Conservation (phyloP, 805 yeast species). For the Saturnispora mendoncae region DNA sequence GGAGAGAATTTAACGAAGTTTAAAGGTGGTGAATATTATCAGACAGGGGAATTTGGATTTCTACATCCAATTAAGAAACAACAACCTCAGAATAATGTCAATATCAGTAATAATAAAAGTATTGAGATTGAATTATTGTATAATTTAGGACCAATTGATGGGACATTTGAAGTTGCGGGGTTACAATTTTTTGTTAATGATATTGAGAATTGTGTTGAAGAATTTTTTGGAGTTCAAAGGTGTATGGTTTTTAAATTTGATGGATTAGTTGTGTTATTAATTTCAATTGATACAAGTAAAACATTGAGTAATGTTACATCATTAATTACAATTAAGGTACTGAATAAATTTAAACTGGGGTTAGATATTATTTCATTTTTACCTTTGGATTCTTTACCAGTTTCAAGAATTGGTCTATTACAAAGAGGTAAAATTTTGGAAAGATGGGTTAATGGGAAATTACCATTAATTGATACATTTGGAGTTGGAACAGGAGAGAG, state of each 20-base stretch:
- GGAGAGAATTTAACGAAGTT: slow-evolving; percentile 32
- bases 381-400: slow-evolving; percentile 51
- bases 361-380: slow-evolving; percentile 81
- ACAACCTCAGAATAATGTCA: too few species aligned
- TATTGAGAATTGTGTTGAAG: slow-evolving; percentile 60
- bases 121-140: slow-evolving; percentile 66
- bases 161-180: slow-evolving; percentile 87
- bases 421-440: slow-evolving; percentile 64
- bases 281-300: slow-evolving; percentile 44
- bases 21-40: slow-evolving; percentile 52
- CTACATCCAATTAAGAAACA: slow-evolving; percentile 58
- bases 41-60: slow-evolving; percentile 95
- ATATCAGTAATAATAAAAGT: slow-evolving; percentile 13
- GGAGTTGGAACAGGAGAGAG: slow-evolving; percentile 63
- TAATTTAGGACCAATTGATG: slow-evolving; percentile 74
- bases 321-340: slow-evolving; percentile 64
- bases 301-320: slow-evolving; percentile 72
- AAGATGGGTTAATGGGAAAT: slow-evolving; percentile 43
- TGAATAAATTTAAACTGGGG: slow-evolving; percentile 73
- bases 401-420: slow-evolving; percentile 63
- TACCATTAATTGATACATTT: slow-evolving; percentile 35
- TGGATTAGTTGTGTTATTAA: slow-evolving; percentile 65
- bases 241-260: slow-evolving; percentile 65
- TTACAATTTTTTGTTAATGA: slow-evolving; percentile 85
- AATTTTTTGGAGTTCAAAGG: slow-evolving; percentile 33